These are phyloP conservation scores for Lodderomyces parapsilosis DNA, from an alignment of 1,139 yeast species.

Conservation along the genomic window DNA sequence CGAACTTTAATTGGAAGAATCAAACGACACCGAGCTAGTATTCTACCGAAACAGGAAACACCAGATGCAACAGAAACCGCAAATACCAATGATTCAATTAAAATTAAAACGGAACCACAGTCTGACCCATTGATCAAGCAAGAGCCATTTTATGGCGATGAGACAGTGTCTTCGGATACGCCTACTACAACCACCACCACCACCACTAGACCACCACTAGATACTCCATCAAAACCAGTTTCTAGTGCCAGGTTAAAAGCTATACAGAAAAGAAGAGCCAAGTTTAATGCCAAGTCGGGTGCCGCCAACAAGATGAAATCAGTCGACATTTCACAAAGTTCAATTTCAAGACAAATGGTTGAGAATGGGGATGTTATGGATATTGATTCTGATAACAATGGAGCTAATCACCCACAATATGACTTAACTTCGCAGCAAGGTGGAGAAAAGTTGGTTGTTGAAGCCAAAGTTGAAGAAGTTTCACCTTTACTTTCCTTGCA, in stretches of 20 bases:
- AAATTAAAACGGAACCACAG: neutral
- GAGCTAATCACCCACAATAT: slow-evolving; percentile 24
- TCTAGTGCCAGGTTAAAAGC: slow-evolving; percentile 85
- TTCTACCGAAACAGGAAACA: slow-evolving; percentile 14
- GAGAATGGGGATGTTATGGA: slow-evolving; percentile 23
- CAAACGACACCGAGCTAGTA: slow-evolving; percentile 28
- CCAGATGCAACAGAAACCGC: slow-evolving; percentile 6
- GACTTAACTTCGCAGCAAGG: slow-evolving; percentile 80
- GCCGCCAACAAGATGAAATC: slow-evolving; percentile 47
- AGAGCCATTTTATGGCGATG: slow-evolving; percentile 3
- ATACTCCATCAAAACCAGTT: slow-evolving; percentile 23
- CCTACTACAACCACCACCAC: slow-evolving; percentile 2
- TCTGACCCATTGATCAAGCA: slow-evolving; percentile 5
- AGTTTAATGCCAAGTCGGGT: slow-evolving; percentile 68
- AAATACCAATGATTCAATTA: slow-evolving; percentile 2
- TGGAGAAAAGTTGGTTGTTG: slow-evolving; percentile 80
- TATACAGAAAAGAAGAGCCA: slow-evolving; percentile 90
- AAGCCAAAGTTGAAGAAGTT: slow-evolving; percentile 66
- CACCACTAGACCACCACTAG: slow-evolving; percentile 8
- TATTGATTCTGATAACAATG: slow-evolving; percentile 15
- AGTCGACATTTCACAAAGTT: slow-evolving; percentile 76
- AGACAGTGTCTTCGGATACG: neutral
- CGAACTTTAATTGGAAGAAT: slow-evolving; percentile 29
- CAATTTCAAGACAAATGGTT: slow-evolving; percentile 62
- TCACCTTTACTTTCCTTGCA: slow-evolving; percentile 75